These are phyloP conservation scores for Cytospora schulzeri DNA, from an alignment of 2,329 filamentous ascomycete species.

Conservation along the genomic window DNA sequence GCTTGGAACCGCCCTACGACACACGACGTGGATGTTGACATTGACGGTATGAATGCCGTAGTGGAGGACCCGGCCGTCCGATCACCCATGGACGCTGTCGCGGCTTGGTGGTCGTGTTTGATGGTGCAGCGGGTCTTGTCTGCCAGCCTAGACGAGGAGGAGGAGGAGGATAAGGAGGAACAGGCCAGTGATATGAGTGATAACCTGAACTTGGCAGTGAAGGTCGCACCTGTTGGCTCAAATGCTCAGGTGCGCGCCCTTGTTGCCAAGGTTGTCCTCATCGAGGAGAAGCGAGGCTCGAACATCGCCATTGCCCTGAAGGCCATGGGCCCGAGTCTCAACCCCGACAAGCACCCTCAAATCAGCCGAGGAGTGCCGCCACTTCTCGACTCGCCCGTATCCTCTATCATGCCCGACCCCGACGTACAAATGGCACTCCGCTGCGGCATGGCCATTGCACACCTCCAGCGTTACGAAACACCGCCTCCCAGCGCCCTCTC, in stretches of 20 bases:
- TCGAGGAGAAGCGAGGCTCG: constrained; percentile 54
- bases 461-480: constrained; percentile 51
- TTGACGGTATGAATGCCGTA: constrained; percentile 78
- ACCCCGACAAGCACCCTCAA: constrained; percentile 38
- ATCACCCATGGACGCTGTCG: constrained; percentile 85
- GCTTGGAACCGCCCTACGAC: constrained; percentile 82
- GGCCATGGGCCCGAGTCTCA: constrained; percentile 48
- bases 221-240: constrained; percentile 76
- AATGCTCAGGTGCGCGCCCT: constrained; percentile 65
- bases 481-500: constrained; percentile 48
- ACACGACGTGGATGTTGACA: constrained; percentile 62
- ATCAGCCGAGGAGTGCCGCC: constrained; percentile 40
- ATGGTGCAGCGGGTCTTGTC: constrained; percentile 71
- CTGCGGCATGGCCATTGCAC: constrained; percentile 63
- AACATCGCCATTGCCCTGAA: constrained; percentile 60
- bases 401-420: constrained; percentile 46
- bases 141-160: constrained; percentile 59
- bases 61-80: constrained; percentile 84
- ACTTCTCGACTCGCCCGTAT: constrained; percentile 48
- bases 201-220: constrained; percentile 69
- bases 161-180: constrained; percentile 50
- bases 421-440: constrained; percentile 60
- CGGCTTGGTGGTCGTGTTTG: constrained; percentile 85
- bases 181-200: constrained; percentile 41
- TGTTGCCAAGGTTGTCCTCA: constrained; percentile 59